These are phyloP conservation scores for Calocera cornea DNA, from an alignment of 768 basidiomycete genomes.

Conservation along the genomic window DNA sequence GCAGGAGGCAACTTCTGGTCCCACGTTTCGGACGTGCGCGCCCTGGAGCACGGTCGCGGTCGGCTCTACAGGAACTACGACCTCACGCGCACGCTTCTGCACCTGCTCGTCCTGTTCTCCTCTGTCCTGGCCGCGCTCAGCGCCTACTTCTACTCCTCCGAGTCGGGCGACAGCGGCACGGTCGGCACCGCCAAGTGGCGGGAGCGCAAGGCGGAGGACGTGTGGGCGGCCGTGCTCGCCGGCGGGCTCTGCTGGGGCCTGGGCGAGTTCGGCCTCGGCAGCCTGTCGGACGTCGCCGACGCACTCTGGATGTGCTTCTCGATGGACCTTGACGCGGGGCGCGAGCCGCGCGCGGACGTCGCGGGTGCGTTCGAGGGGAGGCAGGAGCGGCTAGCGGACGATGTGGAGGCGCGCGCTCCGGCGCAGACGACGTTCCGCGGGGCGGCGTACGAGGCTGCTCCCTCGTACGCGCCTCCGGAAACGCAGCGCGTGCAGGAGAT, in stretches of 20 bases:
- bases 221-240: not conserved
- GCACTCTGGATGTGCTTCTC: not conserved
- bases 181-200: not conserved
- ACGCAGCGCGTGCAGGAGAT: not conserved
- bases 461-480: not conserved
- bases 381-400: not conserved
- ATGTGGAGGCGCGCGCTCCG: not conserved
- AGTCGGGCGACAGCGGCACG: not conserved
- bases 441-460: not conserved
- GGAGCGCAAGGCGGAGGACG: not conserved
- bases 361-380: not conserved
- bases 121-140: not conserved
- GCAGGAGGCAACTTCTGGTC: conserved; percentile 3
- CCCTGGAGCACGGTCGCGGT: not conserved
- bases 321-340: not conserved
- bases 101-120: not conserved
- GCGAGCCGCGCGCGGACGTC: not conserved
- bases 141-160: conserved; percentile 4
- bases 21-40: not conserved
- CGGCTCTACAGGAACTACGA: conserved; percentile 1
- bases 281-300: not conserved
- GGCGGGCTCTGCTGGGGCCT: not conserved
- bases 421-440: not conserved
- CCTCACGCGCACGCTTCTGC: not conserved
- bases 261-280: conserved; percentile 1